Evolutionary conservation across 116 monocot species (phyloP), one percentile per base, ranked within the genome.

Genomic region (Papilionanthe hybrid): DNA sequence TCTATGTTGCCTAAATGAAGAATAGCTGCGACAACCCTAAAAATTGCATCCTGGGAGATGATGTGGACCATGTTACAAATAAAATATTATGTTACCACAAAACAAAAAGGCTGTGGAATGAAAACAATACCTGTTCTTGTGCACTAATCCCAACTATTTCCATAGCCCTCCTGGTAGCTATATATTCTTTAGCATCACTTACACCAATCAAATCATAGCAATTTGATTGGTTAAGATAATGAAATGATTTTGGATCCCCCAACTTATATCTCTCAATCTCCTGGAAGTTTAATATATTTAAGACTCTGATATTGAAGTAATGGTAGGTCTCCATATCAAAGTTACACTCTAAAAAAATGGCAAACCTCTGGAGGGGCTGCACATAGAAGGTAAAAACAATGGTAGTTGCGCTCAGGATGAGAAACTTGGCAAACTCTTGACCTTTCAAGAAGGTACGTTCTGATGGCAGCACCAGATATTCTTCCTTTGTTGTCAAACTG

Each of bases 381-480:
- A 32, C 32, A 32, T 32, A 32, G 32, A 32, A 32, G 32, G 32
- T 32, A 32, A 32, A 32, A 32, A 32, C 32, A 32, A 32, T 32
- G 32, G 32, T 99, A 99, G 79, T 99, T 99, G 53, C 98, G 92
- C 83, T 99, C 94, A 78, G 98, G 98, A 75, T 99, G 90, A 53
- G 98, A 99, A 82, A 99, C 77, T 82, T 99, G 98, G 85, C 98
- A 99, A 82, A 99, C 95, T 20, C 98, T 88, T 42, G 98, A 99
- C 41, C 94, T 91, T 78, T 98, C 98, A 72, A 98, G 91, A 85
- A 97, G 94, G 83, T 97, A 97, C n/a, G 97, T 97, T 88, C 98
- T 90, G 72, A 99, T 89, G 23, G 98, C 98, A 78, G 98, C 98
- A 69, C 98, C 98, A 63, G 98, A 99, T 89, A 99, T 99, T 80